These are phyloP conservation scores for Lyophyllum shimeji DNA, from an alignment of 768 basidiomycete genomes.

Conservation along the genomic window DNA sequence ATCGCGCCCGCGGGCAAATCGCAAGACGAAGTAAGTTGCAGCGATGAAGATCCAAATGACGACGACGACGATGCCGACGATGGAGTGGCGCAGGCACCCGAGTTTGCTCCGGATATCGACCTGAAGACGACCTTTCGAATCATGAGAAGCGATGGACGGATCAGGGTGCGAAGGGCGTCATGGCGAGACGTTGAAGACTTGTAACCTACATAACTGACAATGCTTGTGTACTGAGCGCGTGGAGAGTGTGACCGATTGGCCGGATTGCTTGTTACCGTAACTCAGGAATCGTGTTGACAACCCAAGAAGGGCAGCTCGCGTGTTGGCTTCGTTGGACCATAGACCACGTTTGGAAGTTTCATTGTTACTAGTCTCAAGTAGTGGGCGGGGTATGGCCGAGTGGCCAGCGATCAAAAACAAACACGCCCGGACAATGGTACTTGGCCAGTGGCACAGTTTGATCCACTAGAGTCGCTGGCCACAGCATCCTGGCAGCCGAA, in stretches of 20 bases:
- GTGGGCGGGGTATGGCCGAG: not conserved
- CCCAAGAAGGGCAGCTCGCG: not conserved
- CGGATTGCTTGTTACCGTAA: not conserved
- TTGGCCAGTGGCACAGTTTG: conserved; percentile 3
- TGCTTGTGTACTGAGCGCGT: not conserved
- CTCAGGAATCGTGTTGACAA: not conserved
- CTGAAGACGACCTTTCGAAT: conserved; percentile 41
- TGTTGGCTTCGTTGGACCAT: not conserved
- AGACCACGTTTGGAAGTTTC: not conserved
- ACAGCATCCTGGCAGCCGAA: not conserved
- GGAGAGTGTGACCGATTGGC: not conserved
- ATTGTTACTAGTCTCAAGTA: not conserved
- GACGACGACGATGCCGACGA: conserved; percentile 9
- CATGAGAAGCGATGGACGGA: conserved; percentile 35
- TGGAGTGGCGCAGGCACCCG: not conserved
- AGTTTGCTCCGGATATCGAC: conserved; percentile 10
- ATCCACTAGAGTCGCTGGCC: not conserved
- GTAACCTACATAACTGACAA: not conserved
- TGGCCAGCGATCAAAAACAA: not conserved
- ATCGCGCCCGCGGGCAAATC: too few relatives aligned
- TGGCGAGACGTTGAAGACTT: conserved; percentile 33
- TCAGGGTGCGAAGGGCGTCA: conserved; percentile 42
- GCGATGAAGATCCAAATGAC: conserved; percentile 4
- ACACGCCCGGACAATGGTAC: conserved; percentile 4
- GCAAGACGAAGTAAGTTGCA: too few relatives aligned